Conservation (phyloP, 164 flowering plant genomes). For the Cinnamomum chago region DNA sequence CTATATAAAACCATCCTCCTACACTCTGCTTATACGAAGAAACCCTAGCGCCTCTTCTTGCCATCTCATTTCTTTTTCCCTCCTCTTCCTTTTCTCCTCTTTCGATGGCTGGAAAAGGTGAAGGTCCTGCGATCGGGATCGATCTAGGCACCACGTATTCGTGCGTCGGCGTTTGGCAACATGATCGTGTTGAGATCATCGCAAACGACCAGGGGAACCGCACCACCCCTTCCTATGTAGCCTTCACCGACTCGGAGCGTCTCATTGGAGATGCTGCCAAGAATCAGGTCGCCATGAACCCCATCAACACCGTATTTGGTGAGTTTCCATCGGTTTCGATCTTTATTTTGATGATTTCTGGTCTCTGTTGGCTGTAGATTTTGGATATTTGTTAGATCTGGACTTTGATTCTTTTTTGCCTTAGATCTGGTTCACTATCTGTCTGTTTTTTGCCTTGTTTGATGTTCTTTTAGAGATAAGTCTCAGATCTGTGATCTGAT, state of each 20-base stretch:
- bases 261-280: slow-evolving; percentile 55
- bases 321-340: background rate
- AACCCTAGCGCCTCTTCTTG: background rate
- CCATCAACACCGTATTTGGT: slow-evolving; percentile 64
- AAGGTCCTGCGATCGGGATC: slow-evolving; percentile 54
- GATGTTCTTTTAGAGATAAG: no score
- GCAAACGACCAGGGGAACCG: slow-evolving; percentile 55
- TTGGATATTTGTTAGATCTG: slow-evolving; percentile 1
- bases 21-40: background rate
- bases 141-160: slow-evolving; percentile 54
- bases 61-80: background rate
- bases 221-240: slow-evolving; percentile 56
- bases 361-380: background rate
- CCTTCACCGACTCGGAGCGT: slow-evolving; percentile 45
- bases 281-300: slow-evolving; percentile 67
- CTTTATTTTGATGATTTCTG: background rate
- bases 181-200: slow-evolving; percentile 49
- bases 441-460: no score
- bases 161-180: slow-evolving; percentile 52
- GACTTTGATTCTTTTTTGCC: background rate
- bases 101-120: slow-evolving; percentile 43
- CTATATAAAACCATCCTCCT: background rate
- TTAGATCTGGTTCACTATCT: background rate
- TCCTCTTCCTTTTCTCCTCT: background rate
- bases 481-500: no score